Evolutionary conservation across 805 yeast species (phyloP).

Genomic region (Myxozyma nipponensis): DNA sequence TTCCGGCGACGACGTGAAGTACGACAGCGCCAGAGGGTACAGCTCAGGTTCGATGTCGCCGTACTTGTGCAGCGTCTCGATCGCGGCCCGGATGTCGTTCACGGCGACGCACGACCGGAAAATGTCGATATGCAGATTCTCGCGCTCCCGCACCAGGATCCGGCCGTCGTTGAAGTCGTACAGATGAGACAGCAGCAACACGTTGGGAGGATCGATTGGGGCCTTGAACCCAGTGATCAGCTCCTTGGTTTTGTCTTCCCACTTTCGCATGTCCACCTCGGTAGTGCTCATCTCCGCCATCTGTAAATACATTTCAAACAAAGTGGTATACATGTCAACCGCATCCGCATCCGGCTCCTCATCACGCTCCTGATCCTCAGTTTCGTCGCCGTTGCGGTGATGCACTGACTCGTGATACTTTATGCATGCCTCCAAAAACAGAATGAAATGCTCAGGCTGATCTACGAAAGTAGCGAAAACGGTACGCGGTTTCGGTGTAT

Average conservation of each 20-base stretch:
- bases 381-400: background rate
- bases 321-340: slow-evolving; percentile 67
- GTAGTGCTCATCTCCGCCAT: slow-evolving; percentile 46
- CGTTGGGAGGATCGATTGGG: slow-evolving; percentile 52
- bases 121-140: slow-evolving; percentile 54
- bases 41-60: slow-evolving; percentile 63
- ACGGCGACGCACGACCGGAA: slow-evolving; percentile 63
- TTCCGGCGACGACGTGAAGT: slow-evolving; percentile 54
- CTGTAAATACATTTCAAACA: slow-evolving; percentile 75
- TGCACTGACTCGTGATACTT: slow-evolving; percentile 7
- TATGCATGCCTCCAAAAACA: slow-evolving; percentile 76
- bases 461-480: slow-evolving; percentile 84
- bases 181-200: slow-evolving; percentile 56
- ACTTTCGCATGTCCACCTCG: slow-evolving; percentile 42
- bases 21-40: slow-evolving; percentile 60
- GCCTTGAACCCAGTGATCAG: slow-evolving; percentile 49
- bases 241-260: slow-evolving; percentile 63
- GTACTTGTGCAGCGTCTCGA: slow-evolving; percentile 53
- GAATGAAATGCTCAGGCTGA: slow-evolving; percentile 83
- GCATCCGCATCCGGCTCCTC: slow-evolving; percentile 70
- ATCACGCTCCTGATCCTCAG: no score
- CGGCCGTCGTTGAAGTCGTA: slow-evolving; percentile 37
- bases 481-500: slow-evolving; percentile 85
- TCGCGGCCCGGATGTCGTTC: slow-evolving; percentile 54
- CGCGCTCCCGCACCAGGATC: slow-evolving; percentile 32